Conservation (phyloP, 2,329 filamentous ascomycete genomes). For the Aquanectria penicillioides region DNA sequence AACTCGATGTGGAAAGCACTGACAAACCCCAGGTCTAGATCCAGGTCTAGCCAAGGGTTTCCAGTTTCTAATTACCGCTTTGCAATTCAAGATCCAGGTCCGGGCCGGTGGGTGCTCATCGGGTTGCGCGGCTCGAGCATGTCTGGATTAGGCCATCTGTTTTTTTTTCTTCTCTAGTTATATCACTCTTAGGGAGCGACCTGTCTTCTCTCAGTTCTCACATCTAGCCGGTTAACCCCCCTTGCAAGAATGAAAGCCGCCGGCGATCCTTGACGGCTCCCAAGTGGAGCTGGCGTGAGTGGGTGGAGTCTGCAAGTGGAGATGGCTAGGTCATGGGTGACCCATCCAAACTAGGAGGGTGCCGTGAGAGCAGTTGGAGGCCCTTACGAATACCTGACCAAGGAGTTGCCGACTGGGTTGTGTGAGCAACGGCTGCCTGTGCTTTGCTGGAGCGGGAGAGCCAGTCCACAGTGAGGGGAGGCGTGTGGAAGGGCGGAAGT, state of each 20-base stretch:
- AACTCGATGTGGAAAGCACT: no score
- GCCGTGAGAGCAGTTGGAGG: background rate
- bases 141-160: background rate
- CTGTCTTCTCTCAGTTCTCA: conserved; percentile 20
- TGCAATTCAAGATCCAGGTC: conserved; percentile 7
- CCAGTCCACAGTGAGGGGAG: background rate
- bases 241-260: conserved; percentile 3
- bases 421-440: background rate
- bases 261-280: conserved; percentile 9
- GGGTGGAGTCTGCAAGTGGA: conserved; percentile 2
- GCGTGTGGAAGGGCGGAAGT: conserved; percentile 14
- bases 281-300: conserved; percentile 1
- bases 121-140: conserved; percentile 11
- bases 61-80: background rate
- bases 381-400: background rate
- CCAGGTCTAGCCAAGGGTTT: no score
- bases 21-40: no score
- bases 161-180: conserved; percentile 2
- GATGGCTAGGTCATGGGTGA: conserved; percentile 16
- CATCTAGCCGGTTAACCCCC: conserved; percentile 3
- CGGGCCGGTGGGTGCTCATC: conserved; percentile 11
- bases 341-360: conserved; percentile 3
- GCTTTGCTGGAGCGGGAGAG: background rate
- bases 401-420: conserved; percentile 12
- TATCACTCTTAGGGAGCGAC: background rate